phyloP scores from a whole-genome alignment of 352 stramenopile genomes.

The Phytophthora agathidicida region DNA sequence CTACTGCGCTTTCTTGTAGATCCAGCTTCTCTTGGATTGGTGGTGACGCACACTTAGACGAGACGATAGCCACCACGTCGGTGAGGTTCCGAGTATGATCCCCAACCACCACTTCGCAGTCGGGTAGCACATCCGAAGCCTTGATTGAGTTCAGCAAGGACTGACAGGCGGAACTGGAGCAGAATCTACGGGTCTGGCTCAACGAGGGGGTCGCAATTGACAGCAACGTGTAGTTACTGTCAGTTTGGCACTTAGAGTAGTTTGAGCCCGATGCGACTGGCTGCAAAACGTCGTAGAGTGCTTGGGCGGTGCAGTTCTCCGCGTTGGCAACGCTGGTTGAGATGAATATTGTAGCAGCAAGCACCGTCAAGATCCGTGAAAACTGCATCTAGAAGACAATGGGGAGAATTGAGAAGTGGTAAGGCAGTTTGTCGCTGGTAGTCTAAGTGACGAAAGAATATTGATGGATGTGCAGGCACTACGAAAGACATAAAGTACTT shows the following conservation, averaged over 20 bases:
- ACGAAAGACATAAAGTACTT: no score
- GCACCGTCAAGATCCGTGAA: no score
- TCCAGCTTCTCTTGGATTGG: no score
- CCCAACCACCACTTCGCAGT: constrained; percentile 20
- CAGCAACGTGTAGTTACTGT: constrained; percentile 31
- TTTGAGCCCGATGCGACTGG: constrained; percentile 6
- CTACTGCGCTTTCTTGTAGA: constrained; percentile 21
- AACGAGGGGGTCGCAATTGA: constrained; percentile 2
- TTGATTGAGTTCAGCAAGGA: constrained; percentile 15
- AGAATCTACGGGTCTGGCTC: constrained; percentile 18
- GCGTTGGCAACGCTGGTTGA: neutral
- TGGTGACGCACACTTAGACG: constrained; percentile 11
- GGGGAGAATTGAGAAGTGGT: no score
- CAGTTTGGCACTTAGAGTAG: constrained; percentile 17
- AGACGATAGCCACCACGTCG: neutral
- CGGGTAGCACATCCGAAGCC: constrained; percentile 6
- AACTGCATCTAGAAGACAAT: no score
- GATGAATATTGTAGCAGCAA: no score
- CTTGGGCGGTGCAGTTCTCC: constrained; percentile 21
- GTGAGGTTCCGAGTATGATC: constrained; percentile 12
- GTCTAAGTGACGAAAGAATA: no score
- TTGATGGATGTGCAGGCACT: no score
- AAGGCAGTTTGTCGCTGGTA: no score
- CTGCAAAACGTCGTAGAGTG: neutral
- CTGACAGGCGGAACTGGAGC: constrained; percentile 30